Percentiles rank a stretch among this genome's conserved stretches.
These are phyloP conservation scores for Podospora australis DNA, from an alignment of 495 filamentous ascomycete species.

Conservation along the genomic window DNA sequence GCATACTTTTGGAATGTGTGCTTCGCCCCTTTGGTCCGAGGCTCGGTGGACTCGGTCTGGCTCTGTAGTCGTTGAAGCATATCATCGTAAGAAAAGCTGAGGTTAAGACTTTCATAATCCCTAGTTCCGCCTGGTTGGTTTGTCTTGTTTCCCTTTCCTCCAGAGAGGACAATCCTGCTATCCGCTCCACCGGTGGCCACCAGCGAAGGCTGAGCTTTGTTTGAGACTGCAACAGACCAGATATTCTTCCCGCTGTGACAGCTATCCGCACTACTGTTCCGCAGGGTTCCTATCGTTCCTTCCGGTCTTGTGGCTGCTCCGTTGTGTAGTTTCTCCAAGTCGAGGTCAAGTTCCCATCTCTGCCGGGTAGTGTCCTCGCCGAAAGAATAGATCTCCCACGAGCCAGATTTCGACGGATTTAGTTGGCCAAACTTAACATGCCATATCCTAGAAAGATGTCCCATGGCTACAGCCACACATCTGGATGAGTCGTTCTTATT, in stretches of 20 bases:
- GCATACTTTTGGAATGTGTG: slow-evolving; percentile 57
- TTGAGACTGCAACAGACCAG: slow-evolving; percentile 63
- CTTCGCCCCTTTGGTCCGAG: slow-evolving; percentile 17
- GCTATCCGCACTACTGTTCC: slow-evolving; percentile 43
- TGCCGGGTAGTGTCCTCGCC: slow-evolving; percentile 73
- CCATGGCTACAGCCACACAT: slow-evolving; percentile 64
- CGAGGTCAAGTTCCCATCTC: slow-evolving; percentile 55
- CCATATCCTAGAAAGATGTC: slow-evolving; percentile 88
- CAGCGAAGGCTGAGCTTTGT: slow-evolving; percentile 21
- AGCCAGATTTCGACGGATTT: neutral
- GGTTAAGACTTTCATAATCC: slow-evolving; percentile 9
- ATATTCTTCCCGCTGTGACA: slow-evolving; percentile 84
- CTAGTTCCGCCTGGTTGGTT: neutral
- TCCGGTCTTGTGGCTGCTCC: slow-evolving; percentile 8
- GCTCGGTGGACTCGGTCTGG: neutral
- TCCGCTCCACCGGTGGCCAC: slow-evolving; percentile 86
- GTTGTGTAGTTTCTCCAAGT: slow-evolving; percentile 7
- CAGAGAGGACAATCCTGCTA: slow-evolving; percentile 49
- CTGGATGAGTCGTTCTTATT: slow-evolving; percentile 17
- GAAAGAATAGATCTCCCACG: slow-evolving; percentile 56
- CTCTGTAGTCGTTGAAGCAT: slow-evolving; percentile 5
- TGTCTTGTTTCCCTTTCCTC: slow-evolving; percentile 4
- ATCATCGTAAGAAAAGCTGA: slow-evolving; percentile 16
- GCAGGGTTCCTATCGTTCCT: slow-evolving; percentile 32
- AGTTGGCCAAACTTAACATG: slow-evolving; percentile 53